Percentiles rank a stretch among this genome's conserved stretches.
These are phyloP conservation scores for Hypericum perforatum DNA, from an alignment of 345 rosid species.

Conservation along the genomic window DNA sequence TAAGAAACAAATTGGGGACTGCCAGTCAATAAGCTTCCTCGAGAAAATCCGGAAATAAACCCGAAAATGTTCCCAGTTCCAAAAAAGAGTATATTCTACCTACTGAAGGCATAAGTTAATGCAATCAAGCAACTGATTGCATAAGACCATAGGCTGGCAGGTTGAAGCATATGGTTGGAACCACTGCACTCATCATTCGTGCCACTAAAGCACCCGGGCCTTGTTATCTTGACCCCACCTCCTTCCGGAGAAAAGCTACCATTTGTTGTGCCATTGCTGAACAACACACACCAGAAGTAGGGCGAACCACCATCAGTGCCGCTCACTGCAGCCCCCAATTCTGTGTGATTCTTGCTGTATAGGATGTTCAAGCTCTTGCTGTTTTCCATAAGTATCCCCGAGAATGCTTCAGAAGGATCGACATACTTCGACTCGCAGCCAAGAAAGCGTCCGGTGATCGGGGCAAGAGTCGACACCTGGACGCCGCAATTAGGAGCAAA, in stretches of 20 bases:
- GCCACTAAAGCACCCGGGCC: slow-evolving; percentile 68
- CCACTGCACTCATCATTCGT: slow-evolving; percentile 51
- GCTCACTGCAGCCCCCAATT: slow-evolving; percentile 53
- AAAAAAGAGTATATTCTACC: slow-evolving; percentile 25
- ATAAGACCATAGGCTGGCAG: slow-evolving; percentile 16
- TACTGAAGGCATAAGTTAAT: slow-evolving; percentile 18
- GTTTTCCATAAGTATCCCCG: slow-evolving; percentile 37
- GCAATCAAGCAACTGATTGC: slow-evolving; percentile 20
- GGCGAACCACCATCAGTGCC: slow-evolving; percentile 59
- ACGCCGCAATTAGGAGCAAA: slow-evolving; percentile 69
- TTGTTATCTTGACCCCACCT: slow-evolving; percentile 37
- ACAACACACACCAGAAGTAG: slow-evolving; percentile 67
- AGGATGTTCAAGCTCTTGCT: slow-evolving; percentile 45
- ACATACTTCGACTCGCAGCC: slow-evolving; percentile 48
- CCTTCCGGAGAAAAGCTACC: slow-evolving; percentile 44
- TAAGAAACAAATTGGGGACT: slow-evolving; percentile 4
- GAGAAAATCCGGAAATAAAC: slow-evolving; percentile 11
- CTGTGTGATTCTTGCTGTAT: slow-evolving; percentile 52
- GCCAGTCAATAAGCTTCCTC: not conserved
- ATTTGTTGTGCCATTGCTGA: slow-evolving; percentile 51
- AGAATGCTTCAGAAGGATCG: slow-evolving; percentile 46
- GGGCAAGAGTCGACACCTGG: slow-evolving; percentile 35
- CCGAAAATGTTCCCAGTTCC: not conserved
- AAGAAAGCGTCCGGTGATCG: slow-evolving; percentile 56
- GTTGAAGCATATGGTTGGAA: slow-evolving; percentile 20